Base-by-base conservation (phyloP, 2,329 filamentous ascomycete species). In the Aphanocladium album region DNA sequence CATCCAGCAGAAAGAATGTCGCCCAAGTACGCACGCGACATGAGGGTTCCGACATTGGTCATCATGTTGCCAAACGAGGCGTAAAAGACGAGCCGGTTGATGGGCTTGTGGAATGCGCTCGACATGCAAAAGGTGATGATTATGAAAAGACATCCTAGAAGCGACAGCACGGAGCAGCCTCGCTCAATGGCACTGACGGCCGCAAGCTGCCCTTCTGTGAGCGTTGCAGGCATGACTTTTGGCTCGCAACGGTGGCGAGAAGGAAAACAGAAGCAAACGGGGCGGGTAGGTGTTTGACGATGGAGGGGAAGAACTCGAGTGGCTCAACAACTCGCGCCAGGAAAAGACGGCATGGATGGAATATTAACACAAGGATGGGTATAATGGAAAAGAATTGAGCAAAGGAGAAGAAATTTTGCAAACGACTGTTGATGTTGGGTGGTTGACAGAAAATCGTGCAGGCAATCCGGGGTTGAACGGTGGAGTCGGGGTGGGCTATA, bases 21-120 rank as follows among this genome's bases (percentile, higher is more conserved):
- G 2, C 69, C 65, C 7, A 90, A 74, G 43, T 85, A 89, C 1
- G 81, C 79, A 39, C 83, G 81, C 0, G 88, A 86, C 68, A 93
- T 90, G 37, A 93, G 73, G 0, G 90, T 92, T 1, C 87, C 90
- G 19, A 91, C 81, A 71, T 91, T 93, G 63, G 84, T 85, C 73
- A 92, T 79, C 67, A 93, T 80, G 68, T 96, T 96, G 9, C 90
- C 91, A 69, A 90, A 89, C 0, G 89, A 89, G 7, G 91, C 90
- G 71, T 89, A 95, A 72, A 96, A 93, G 11, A 93, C 87, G 0
- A 96, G 80, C 19, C 91, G 82, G 69, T 95, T 95, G 76, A 95
- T 92, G n/a, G 90, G 89, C 69, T 92, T 93, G 68, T 89, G 89
- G 70, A 95, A 95, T 5, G 81, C 80, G 17, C 79, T 81, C 35